Conservation (phyloP, 805 yeast species). For the Saccharomycopsis sp. region DNA sequence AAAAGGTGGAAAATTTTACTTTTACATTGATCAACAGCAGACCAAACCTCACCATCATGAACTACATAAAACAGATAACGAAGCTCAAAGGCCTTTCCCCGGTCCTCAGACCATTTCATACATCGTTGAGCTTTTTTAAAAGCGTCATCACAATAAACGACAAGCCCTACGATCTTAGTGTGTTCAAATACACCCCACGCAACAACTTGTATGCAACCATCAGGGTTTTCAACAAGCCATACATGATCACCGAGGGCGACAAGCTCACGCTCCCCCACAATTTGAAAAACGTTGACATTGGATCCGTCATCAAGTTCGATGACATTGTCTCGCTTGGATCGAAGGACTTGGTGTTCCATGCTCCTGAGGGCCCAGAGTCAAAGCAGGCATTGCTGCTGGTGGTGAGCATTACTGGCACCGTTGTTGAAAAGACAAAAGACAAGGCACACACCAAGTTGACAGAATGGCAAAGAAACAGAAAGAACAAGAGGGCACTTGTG, state of each 20-base stretch:
- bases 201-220: conserved; percentile 73
- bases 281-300: conserved; percentile 68
- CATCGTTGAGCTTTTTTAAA: too few relatives aligned
- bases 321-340: conserved; percentile 80
- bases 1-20: too few relatives aligned
- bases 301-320: conserved; percentile 67
- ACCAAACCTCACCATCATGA: too few relatives aligned
- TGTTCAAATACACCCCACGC: conserved; percentile 56
- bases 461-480: conserved; percentile 75
- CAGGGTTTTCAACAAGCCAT: conserved; percentile 74
- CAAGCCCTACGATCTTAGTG: conserved; percentile 35
- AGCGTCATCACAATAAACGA: conserved; percentile 1
- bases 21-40: too few relatives aligned
- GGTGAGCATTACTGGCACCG: conserved; percentile 62
- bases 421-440: conserved; percentile 77
- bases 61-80: too few relatives aligned
- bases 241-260: conserved; percentile 88
- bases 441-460: conserved; percentile 65
- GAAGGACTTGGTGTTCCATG: conserved; percentile 57
- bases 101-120: too few relatives aligned
- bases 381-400: conserved; percentile 34
- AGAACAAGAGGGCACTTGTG: conserved; percentile 52
- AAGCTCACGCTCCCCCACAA: conserved; percentile 69
- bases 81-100: too few relatives aligned
- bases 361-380: conserved; percentile 13